phyloP scores from a whole-genome alignment of 1,284 basidiomycete species.

The Boletellus deceptivus region DNA sequence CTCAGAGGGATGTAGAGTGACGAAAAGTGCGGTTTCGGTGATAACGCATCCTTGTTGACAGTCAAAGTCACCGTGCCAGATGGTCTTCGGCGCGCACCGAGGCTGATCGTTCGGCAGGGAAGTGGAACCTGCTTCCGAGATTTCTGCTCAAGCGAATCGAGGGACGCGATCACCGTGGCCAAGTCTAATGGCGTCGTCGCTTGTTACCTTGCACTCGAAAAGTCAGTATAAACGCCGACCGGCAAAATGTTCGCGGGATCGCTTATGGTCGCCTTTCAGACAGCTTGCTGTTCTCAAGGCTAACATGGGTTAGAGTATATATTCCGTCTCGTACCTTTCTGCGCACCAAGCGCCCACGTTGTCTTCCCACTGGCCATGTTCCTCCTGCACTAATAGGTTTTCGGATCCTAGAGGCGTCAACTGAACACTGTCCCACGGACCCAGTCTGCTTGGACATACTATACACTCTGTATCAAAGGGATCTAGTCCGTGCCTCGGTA shows the following conservation, averaged over 20 bases:
- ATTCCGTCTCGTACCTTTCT: background rate
- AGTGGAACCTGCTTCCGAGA: slow-evolving; percentile 20
- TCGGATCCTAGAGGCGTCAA: too few relatives aligned
- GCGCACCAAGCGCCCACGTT: background rate
- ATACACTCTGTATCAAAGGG: background rate
- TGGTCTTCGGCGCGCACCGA: slow-evolving; percentile 2
- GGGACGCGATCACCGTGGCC: slow-evolving; percentile 29
- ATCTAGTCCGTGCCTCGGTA: slow-evolving; percentile 2
- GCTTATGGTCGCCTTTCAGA: slow-evolving; percentile 18
- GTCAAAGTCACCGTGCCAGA: slow-evolving; percentile 2
- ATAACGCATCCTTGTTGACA: background rate
- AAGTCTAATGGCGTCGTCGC: slow-evolving; percentile 30
- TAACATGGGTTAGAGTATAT: background rate
- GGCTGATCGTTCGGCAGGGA: slow-evolving; percentile 25
- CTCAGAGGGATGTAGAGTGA: background rate
- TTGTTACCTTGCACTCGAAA: slow-evolving; percentile 17
- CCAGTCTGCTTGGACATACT: background rate
- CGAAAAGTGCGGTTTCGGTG: background rate
- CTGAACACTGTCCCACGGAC: background rate
- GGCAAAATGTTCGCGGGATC: slow-evolving; percentile 34
- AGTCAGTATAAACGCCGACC: slow-evolving; percentile 22
- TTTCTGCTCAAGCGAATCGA: slow-evolving; percentile 28
- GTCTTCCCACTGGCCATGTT: background rate
- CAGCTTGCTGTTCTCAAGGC: background rate
- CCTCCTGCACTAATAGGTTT: slow-evolving; percentile 2